Evolutionary conservation across 345 rosid genomes (phyloP).

Genomic region (Gossypioides kirkii): DNA sequence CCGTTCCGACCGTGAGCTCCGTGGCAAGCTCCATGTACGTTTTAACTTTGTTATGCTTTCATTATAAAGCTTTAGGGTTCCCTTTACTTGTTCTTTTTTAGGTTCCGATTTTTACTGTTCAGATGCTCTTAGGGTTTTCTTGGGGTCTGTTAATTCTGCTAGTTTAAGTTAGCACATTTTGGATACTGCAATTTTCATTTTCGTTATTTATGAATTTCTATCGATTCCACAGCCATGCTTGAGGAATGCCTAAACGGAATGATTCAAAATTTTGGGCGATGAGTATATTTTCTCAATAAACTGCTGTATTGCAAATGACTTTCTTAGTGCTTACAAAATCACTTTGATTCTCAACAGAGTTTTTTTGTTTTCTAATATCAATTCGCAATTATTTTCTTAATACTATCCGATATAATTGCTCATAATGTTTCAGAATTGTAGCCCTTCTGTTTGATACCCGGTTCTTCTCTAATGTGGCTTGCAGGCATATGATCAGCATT

Average conservation of each 20-base stretch:
- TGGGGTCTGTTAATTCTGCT: not conserved
- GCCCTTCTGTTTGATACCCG: constrained; percentile 1
- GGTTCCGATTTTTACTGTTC: not conserved
- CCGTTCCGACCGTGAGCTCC: constrained; percentile 97
- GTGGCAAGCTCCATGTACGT: constrained; percentile 94
- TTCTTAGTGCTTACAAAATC: not conserved
- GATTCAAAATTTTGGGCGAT: not conserved
- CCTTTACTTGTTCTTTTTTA: not conserved
- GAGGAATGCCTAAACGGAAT: not conserved
- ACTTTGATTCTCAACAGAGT: not conserved
- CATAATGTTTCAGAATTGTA: not conserved
- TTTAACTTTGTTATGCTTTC: not conserved
- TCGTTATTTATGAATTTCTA: not conserved
- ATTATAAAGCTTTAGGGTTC: not conserved
- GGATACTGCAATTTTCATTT: not conserved
- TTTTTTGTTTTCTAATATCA: too few species aligned
- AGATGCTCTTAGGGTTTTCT: not conserved
- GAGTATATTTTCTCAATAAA: not conserved
- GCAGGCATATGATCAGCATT: constrained; percentile 99
- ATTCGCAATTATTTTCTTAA: not conserved
- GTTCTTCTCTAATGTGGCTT: constrained; percentile 1
- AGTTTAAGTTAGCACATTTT: not conserved
- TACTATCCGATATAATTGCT: not conserved
- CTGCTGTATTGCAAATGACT: not conserved
- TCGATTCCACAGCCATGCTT: not conserved